These are phyloP conservation scores for Rhizoclosmatium globosum DNA, from an alignment of 192 early-diverging fungal genomes.

Conservation along the genomic window DNA sequence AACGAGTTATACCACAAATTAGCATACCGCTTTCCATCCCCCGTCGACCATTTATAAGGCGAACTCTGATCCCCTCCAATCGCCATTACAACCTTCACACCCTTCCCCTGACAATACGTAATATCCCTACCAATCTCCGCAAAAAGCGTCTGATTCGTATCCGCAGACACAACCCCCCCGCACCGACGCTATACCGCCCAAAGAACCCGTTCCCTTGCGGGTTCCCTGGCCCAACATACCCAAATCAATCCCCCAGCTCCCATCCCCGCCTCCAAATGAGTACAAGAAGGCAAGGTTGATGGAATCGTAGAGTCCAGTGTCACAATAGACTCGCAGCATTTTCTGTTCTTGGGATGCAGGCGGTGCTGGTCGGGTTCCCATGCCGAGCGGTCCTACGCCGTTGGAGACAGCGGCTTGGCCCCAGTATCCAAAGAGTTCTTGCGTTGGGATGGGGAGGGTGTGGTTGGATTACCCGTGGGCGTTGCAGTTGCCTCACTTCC, in stretches of 20 bases:
- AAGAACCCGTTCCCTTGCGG: background rate
- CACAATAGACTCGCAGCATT: background rate
- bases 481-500: background rate
- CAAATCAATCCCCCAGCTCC: slow-evolving; percentile 14
- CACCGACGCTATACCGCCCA: background rate
- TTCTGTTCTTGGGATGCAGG: background rate
- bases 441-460: background rate
- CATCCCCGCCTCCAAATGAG: background rate
- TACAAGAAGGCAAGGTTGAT: slow-evolving; percentile 11
- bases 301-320: background rate
- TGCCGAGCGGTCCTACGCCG: background rate
- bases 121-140: slow-evolving; percentile 11
- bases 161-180: background rate
- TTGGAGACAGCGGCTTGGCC: background rate
- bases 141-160: background rate
- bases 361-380: background rate
- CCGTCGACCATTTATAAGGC: slow-evolving; percentile 4
- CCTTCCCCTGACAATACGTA: slow-evolving; percentile 21
- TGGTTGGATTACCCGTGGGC: background rate
- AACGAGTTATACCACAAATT: slow-evolving; percentile 20
- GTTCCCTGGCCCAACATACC: background rate
- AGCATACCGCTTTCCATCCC: slow-evolving; percentile 11
- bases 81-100: slow-evolving; percentile 25
- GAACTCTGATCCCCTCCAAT: slow-evolving; percentile 13
- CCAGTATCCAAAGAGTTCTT: slow-evolving; percentile 9